Evolutionary conservation across 306 rosid species (phyloP), one percentile per base, ranked within the genome.

Genomic region (Lotus japonicus): DNA sequence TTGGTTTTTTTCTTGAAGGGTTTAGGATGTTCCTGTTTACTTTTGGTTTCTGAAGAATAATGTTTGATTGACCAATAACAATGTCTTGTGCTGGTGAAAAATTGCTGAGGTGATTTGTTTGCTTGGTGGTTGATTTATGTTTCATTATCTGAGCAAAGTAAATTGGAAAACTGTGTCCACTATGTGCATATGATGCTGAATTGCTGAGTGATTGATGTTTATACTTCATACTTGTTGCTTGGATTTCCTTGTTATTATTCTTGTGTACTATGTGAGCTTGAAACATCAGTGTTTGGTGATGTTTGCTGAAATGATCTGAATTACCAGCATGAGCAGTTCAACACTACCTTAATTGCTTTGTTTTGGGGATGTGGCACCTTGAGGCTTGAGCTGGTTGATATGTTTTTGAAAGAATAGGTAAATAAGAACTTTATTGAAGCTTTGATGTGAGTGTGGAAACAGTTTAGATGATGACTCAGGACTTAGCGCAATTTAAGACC

Each of bases 41-140:
- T 33, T 61, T 23, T 62, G 16, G 19, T 52, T 50, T 21, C 3
- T 35, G 10, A 38, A 66, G 75, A 66, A 65, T 80, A 66, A 53
- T 42, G 11, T 66, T 43, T 56, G 38, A 58, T 17, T 3, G 21
- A 23, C 11, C n/a, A 14, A 12, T 42, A 9, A 67, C 33, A 48
- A 58, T 11, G 49, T 26, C 23, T 36, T 57, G 57, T 48, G 42
- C 18, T 23, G 52, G 46, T 60, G 28, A 33, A 17, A 49, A 14
- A 10, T 4, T 13, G 59, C 63, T 52, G 16, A 48, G 18, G 18
- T 64, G 38, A 53, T 62, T 74, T 54, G 67, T 4, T 53, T 69
- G 58, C 49, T 12, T 56, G 19, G 49, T 31, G 7, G 36, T 7
- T 26, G 33, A 61, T 23, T 62, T 53, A 11, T 17, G 9, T 7